Base-by-base conservation (phyloP, 768 basidiomycete species). In the Mycena chlorophos region DNA sequence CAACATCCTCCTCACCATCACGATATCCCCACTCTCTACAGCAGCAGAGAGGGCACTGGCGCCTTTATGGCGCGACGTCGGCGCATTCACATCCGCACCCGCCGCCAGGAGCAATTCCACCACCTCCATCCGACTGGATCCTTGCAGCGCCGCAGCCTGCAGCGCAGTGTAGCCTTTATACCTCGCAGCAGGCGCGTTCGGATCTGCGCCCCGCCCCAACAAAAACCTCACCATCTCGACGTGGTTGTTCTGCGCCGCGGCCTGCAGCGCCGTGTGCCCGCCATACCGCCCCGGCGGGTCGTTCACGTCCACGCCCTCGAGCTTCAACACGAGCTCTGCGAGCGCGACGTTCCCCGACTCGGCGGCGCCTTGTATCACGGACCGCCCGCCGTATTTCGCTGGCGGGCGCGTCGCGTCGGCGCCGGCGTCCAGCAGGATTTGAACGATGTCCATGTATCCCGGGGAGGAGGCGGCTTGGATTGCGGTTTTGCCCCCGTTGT, bases 211-310 rank as follows among this genome's bases (percentile, higher is more conserved):
- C 5, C 6, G 34, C 2, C 28, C n/a, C 14, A 56, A 13, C 8
- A 60, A 42, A 6, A 51, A 30, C 16, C 37, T 0, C 1, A 61
- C 43, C 12, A 54, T 31, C 16, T 50, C 55, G 22, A 54, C 19
- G 25, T 20, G 29, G 1, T 51, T 55, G 17, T 34, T n/a, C 28
- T 54, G 51, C 23, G 59, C 28, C 3, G 59, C 59, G 1, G 40
- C 55, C 30, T 60, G 59, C 27, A 61, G 52, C 27, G 59, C 59
- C 3, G 59, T 61, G 28, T 55, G 52, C 8, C 59, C 59, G 5
- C 5, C 8, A 52, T 61, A 50, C 1, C 55, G 55, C 13, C 42
- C 39, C 12, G 59, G 51, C 1, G 55, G 38, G 40, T 34, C 49
- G 37, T 61, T 57, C 19, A 57, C 39, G 22, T 57, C 55, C 20